Evolutionary conservation across 116 monocot genomes (phyloP).

Genomic region (Phalaenopsis hybrid): DNA sequence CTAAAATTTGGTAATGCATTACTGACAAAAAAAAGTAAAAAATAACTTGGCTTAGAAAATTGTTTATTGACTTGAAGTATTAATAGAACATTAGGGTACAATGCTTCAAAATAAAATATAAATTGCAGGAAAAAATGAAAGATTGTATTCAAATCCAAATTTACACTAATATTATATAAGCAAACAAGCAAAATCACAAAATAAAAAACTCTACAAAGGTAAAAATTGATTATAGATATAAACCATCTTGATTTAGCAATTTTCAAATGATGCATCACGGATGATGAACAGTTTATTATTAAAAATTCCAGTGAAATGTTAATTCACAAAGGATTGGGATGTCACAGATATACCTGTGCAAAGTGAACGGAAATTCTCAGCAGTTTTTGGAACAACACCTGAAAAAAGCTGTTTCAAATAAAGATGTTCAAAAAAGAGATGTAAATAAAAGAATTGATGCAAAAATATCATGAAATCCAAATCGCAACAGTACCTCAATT

Average conservation of each 20-base stretch:
- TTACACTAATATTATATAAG: not conserved
- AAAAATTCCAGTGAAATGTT: not conserved
- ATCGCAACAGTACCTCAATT: conserved; percentile 26
- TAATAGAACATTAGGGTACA: not conserved
- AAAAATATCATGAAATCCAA: not conserved
- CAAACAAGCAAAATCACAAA: not conserved
- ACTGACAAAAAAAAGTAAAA: not conserved
- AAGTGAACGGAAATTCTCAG: conserved; percentile 45
- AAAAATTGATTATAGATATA: not conserved
- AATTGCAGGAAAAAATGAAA: not conserved
- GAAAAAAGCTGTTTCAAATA: conserved; percentile 24
- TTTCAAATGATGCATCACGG: not conserved
- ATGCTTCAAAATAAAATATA: not conserved
- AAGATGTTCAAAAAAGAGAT: not conserved
- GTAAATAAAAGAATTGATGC: not conserved
- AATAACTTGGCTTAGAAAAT: not conserved
- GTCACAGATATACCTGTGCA: conserved; percentile 20
- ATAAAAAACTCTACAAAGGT: not conserved
- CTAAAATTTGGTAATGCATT: not conserved
- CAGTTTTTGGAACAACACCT: conserved; percentile 42
- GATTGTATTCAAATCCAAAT: not conserved
- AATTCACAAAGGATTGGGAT: not conserved
- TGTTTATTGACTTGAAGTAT: not conserved
- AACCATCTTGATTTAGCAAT: not conserved
- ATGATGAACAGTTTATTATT: not conserved